Base-by-base conservation (phyloP, 805 yeast species). In the Spathaspora arborariae region DNA sequence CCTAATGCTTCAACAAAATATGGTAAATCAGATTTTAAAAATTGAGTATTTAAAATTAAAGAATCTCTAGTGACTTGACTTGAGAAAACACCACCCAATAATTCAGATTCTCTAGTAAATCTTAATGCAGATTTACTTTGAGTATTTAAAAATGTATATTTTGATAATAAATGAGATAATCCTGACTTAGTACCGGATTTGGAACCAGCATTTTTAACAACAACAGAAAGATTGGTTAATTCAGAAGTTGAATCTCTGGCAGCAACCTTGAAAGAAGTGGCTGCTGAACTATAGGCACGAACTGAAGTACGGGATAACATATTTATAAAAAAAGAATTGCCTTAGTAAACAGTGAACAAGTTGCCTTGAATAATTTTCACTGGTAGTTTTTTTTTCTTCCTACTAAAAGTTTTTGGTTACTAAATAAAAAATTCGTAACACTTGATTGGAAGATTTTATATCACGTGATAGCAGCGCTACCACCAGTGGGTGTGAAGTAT, bases 51-150 rank as follows among this genome's bases (percentile, higher is more conserved):
- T 62, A 92, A 79, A 51, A 87, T 80, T 54, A 94, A 80, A 59
- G 84, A 76, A 65, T 94, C 98, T 76, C 97, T 85, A 67, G 87
- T 82, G 57, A 89, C 84, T 47, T 63, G 59, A 39, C 96, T 75
- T 42, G 78, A 63, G 68, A 89, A 80, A 50, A 69, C 70, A 64
- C 96, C 98, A 56, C 99, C 98, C 55, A 92, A 77, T 55, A 94
- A 80, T 75, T 92, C 99, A 44, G 91, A 74, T 74, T 94, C 99
- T 72, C 99, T 87, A 63, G 90, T 86, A 62, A 91, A 77, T 75
- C 98, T 87, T 65, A 94, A 78, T 20, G 94, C 96, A 16, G 97
- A 85, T 68, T 89, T 88, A 58, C 81, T 67, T 51, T 76, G 76
- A 47, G 96, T 89, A 78, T 86, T 84, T 64, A 85, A 81, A 76